Conservation (phyloP, 257 asterid species). For the Asclepias syriaca region DNA sequence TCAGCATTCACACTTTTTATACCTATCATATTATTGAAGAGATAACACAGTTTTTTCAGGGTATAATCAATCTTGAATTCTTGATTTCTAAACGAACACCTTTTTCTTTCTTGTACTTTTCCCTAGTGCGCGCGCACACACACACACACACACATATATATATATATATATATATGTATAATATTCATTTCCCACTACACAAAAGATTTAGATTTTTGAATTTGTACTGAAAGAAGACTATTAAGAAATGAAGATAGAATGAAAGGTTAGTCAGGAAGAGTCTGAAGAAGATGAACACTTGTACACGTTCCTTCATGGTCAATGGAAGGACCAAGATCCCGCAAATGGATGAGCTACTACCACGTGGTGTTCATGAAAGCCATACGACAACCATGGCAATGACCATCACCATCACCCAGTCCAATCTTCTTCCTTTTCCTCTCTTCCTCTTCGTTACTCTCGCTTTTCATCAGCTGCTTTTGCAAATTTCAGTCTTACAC, state of each 20-base stretch:
- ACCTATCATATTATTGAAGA: too few relatives aligned
- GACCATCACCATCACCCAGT: not conserved
- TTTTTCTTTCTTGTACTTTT: too few relatives aligned
- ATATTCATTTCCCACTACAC: too few relatives aligned
- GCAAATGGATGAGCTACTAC: constrained; percentile 37
- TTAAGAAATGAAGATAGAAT: not conserved
- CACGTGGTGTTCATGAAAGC: constrained; percentile 38
- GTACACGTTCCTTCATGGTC: not conserved
- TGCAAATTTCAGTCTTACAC: constrained; percentile 8
- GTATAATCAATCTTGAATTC: too few relatives aligned
- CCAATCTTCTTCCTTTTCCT: not conserved
- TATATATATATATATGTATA: too few relatives aligned
- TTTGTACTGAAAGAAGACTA: too few relatives aligned
- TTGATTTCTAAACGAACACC: too few relatives aligned
- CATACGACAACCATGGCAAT: constrained; percentile 19
- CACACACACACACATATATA: too few relatives aligned
- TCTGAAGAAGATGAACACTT: not conserved
- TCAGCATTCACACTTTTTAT: not conserved
- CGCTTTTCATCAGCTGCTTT: not conserved
- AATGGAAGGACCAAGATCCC: constrained; percentile 8
- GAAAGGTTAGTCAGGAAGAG: not conserved
- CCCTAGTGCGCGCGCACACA: too few relatives aligned
- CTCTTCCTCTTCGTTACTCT: not conserved
- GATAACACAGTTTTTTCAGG: too few relatives aligned
- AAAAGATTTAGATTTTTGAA: too few relatives aligned